Evolutionary conservation across 305 asterid genomes (phyloP).

Genomic region (Solanum aculeatissimum): DNA sequence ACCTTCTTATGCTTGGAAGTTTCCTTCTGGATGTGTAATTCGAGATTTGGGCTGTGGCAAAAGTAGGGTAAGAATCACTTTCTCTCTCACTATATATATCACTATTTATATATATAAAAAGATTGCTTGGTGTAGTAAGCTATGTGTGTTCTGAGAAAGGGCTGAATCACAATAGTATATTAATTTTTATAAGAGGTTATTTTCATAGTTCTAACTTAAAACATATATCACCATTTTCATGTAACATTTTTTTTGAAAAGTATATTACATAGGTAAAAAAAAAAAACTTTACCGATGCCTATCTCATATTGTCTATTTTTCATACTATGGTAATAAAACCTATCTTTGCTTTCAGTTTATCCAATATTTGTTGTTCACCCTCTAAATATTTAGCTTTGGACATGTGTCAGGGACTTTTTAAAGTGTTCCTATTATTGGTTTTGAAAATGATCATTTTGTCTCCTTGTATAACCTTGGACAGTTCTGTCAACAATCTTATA

Average conservation of each 20-base stretch:
- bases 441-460: not conserved
- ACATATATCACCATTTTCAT: not conserved
- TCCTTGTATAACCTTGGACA: not conserved
- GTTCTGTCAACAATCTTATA: not conserved
- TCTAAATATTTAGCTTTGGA: not conserved
- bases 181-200: not conserved
- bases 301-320: no score
- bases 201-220: not conserved
- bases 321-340: not conserved
- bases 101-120: no score
- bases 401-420: not conserved
- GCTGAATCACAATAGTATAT: not conserved
- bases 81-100: not conserved
- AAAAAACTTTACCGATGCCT: not conserved
- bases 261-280: not conserved
- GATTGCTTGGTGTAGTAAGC: fast-evolving
- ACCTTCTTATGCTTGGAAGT: constrained; percentile 39
- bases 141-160: not conserved
- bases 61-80: constrained; percentile 26
- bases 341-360: not conserved
- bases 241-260: not conserved
- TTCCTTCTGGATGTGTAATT: constrained; percentile 67
- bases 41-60: constrained; percentile 40
- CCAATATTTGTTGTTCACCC: not conserved
- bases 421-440: not conserved